Evolutionary conservation across 148 eudicot genomes (phyloP), one percentile per base, ranked within the genome.

Genomic region (Vaccinium macrocarpon): DNA sequence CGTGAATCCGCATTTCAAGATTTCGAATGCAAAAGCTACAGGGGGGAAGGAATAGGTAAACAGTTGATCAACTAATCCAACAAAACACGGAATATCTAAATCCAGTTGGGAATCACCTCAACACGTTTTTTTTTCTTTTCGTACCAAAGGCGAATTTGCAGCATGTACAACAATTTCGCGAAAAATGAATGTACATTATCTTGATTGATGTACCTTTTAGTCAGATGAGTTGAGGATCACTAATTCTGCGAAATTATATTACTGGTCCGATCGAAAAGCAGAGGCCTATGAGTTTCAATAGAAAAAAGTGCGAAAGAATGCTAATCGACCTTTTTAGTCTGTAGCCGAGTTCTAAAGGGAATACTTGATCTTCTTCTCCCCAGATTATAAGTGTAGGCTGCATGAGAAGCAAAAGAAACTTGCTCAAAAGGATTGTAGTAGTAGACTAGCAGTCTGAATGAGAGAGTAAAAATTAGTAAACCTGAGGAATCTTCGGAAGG

Each of bases 361-460:
- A 96, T 23, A 96, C 86, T 81, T 85, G 90, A 86, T 96, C 98
- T 68, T 90, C 88, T 53, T 94, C 97, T 86, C 98, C 98, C 98
- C 98, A 94, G 0, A 94, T 57, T 86, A 96, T 90, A 64, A 96
- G 82, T 19, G 98, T 96, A 79, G 93, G 94, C 98, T 96, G 93
- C 90, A 72, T 16, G 38, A 52, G 25, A 53, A 16, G 14, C 16
- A 53, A 46, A 21, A 48, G 29, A 76, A 46, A 75, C n/a, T 18
- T 42, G 27, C 25, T 38, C n/a, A 76, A 11, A 76, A 19, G 29
- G 79, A 3, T 13, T n/a, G 23, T 16, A 38, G 0, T 2, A 49
- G 7, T 76, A 48, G 27, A 18, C n/a, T 11, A 1, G 7, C 53
- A 29, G 11, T 51, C 11, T 42, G 48, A 55, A 82, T 2, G 68